Conservation (phyloP, 805 yeast species). For the Torulaspora gathmanii region DNA sequence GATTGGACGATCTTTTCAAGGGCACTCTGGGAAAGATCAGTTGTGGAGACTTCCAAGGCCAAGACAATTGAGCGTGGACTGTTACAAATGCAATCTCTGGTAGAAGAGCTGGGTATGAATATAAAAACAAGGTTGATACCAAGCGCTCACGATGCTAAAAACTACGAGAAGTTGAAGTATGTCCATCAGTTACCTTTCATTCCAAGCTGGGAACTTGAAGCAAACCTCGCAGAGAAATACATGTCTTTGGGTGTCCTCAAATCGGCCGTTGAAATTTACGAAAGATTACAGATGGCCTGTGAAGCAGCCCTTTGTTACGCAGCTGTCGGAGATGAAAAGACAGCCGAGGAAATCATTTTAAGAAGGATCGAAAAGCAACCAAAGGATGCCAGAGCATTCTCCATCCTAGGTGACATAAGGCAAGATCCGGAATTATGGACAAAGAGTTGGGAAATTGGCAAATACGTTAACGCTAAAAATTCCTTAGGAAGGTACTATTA, state of each 20-base stretch:
- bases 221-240: conserved; percentile 75
- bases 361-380: conserved; percentile 54
- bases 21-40: conserved; percentile 85
- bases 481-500: conserved; percentile 72
- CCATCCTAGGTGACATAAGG: conserved; percentile 80
- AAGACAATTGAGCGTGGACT: conserved; percentile 92
- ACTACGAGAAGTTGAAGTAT: conserved; percentile 53
- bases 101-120: conserved; percentile 77
- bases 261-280: conserved; percentile 86
- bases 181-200: conserved; percentile 70
- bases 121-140: conserved; percentile 54
- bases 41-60: conserved; percentile 72
- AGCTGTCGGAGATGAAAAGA: conserved; percentile 65
- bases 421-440: conserved; percentile 74
- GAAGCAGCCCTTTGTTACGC: conserved; percentile 92
- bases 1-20: conserved; percentile 74
- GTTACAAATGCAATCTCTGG: conserved; percentile 84
- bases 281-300: conserved; percentile 64
- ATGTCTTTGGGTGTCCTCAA: conserved; percentile 79
- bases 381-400: conserved; percentile 74
- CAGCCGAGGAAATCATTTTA: conserved; percentile 58
- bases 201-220: conserved; percentile 84
- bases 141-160: conserved; percentile 27
- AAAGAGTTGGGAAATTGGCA: conserved; percentile 81
- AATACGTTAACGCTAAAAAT: conserved; percentile 78